Evolutionary conservation across 352 stramenopile genomes (phyloP), one percentile per base, ranked within the genome.

Genomic region (Globisporangium abappressorium): DNA sequence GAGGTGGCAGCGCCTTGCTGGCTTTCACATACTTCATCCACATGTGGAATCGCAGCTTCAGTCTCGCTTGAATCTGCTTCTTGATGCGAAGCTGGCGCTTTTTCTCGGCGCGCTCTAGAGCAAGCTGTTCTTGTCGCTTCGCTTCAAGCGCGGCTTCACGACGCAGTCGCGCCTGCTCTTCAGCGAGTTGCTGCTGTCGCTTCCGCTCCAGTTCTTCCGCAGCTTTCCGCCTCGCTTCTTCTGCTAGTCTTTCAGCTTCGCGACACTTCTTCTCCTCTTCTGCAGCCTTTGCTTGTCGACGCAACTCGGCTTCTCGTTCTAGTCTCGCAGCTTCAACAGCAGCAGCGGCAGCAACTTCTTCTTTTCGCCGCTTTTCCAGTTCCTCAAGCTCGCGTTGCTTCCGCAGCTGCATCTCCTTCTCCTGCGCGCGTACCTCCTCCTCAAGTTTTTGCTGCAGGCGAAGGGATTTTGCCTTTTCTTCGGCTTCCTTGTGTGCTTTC

Each of bases 11-110:
- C 20, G 78, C 65, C 57, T 85, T 85, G 26, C 81, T 85, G 9
- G 64, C 66, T n/a, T 70, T 65, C n/a, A 81, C 73, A 70, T 90
- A 93, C 47, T 85, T 89, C 53, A 74, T 83, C 87, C 87, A 94
- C 38, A 77, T 47, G 20, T 82, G 75, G 22, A 94, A 79, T 41
- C 69, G 82, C 22, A 94, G 64, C 56, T 84, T 79, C 28, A 92
- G 46, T 1, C 90, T 55, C 7, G 83, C 83, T 8, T 82, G 70
- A 5, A 66, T 76, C 56, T 90, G 77, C 70, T 91, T 87, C 51
- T 78, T 30, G 24, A 75, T 69, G 1, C 70, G 77, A 12, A 69
- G 68, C 7, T 69, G 2, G 20, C 64, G 66, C 62, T 87, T 84
- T 57, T 57, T 78, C 64, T 81, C 77, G 28, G 68, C 72, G n/a